Evolutionary conservation across 352 stramenopile genomes (phyloP), one percentile per base, ranked within the genome.

Genomic region (Stramenopiles sp.): DNA sequence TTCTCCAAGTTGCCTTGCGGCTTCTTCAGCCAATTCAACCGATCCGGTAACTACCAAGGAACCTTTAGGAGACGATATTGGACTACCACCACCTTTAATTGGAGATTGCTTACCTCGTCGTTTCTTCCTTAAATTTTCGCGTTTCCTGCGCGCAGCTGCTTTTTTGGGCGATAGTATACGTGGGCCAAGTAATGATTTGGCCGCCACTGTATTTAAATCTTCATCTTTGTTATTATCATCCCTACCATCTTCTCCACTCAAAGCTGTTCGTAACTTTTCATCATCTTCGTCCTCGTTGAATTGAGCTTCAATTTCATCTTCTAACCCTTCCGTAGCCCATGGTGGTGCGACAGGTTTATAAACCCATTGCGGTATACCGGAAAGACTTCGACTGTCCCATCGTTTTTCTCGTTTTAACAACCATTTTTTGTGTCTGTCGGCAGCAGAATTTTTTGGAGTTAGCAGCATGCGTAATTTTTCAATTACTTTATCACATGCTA

Each of bases 341-440:
- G 31, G 30, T 13, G 65, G 65, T 7, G 65, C 65, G 13, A 76
- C 65, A 4, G 65, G 65, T 76, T 76, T 76, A 33, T 76, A 76
- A 31, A 76, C 65, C 65, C 65, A 76, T 33, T 76, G 30, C 7
- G 65, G 65, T 33, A 76, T 76, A 13, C 65, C 65, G 7, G 30
- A 31, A 4, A 33, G 7, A 33, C 7, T 76, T 33, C 65, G 65
- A 33, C 65, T 33, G 30, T 76, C 31, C 65, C 65, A 76, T 76
- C 13, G 65, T 33, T 76, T 76, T 33, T 76, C 65, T 33, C 65
- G 65, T 33, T 76, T 76, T 33, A 76, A 33, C 13, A 76, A 13
- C 65, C 65, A 76, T 33, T 76, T 76, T 76, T 76, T 76, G 31
- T 76, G 65, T 33, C 65, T 31, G 7, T 76, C 65, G 4, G 65